Evolutionary conservation across 352 stramenopile species (phyloP).

Genomic region (Pythium rhizo-oryzae): DNA sequence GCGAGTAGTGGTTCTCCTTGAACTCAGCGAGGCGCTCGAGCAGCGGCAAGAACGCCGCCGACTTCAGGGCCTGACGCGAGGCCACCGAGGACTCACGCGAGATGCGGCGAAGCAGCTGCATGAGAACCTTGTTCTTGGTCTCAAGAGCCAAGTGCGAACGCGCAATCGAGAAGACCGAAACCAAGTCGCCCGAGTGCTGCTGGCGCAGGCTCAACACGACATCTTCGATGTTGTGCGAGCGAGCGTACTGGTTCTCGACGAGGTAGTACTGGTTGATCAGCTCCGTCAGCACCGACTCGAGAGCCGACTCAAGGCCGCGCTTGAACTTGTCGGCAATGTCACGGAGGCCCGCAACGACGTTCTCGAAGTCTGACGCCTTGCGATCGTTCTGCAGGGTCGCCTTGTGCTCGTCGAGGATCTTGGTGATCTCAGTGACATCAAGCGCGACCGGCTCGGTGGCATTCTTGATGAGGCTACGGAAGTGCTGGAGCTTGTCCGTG

Average conservation of each 20-base stretch:
- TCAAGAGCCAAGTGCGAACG: conserved; percentile 92
- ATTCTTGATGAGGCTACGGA: conserved; percentile 56
- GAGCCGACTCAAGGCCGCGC: conserved; percentile 65
- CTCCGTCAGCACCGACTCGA: conserved; percentile 65
- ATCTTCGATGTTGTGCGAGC: conserved; percentile 82
- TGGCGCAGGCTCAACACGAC: conserved; percentile 88
- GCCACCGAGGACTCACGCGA: conserved; percentile 35
- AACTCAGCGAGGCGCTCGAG: conserved; percentile 89
- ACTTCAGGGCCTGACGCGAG: conserved; percentile 57
- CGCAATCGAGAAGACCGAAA: conserved; percentile 87
- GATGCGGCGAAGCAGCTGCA: conserved; percentile 68
- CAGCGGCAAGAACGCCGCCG: conserved; percentile 73
- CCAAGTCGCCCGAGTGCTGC: conserved; percentile 88
- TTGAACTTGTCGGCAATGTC: conserved; percentile 80
- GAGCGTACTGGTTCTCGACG: conserved; percentile 76
- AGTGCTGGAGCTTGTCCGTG: conserved; percentile 76
- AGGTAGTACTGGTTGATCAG: conserved; percentile 84
- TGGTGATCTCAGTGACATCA: conserved; percentile 52
- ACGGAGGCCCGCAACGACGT: conserved; percentile 66
- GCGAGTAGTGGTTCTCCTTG: conserved; percentile 91
- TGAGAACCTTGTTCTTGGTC: conserved; percentile 82
- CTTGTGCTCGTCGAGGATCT: conserved; percentile 73
- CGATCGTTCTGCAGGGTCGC: conserved; percentile 50
- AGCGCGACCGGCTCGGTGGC: conserved; percentile 46
- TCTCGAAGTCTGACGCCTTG: conserved; percentile 73